Conservation (phyloP, 805 yeast genomes). For the Danielia reshetovae region DNA sequence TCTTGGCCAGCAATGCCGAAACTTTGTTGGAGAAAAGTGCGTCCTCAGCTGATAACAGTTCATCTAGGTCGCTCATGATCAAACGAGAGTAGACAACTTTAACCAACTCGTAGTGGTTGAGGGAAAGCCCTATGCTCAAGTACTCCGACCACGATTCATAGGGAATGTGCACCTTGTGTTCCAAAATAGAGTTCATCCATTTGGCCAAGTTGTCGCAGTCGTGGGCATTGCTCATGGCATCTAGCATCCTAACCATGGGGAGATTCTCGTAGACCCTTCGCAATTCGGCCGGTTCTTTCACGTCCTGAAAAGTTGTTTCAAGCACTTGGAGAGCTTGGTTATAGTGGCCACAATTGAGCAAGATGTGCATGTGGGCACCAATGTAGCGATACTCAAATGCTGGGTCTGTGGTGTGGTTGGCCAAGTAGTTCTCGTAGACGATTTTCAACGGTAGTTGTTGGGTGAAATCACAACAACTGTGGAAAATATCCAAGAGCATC, state of each 20-base stretch:
- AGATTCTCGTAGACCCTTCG: conserved; percentile 9
- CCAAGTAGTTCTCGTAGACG: conserved; percentile 19
- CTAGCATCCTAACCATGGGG: conserved; percentile 19
- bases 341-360: conserved; percentile 22
- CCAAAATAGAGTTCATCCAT: conserved; percentile 6
- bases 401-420: conserved; percentile 2
- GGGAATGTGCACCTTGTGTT: neutral
- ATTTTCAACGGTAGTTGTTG: conserved; percentile 18
- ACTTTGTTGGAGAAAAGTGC: conserved; percentile 15
- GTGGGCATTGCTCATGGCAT: conserved; percentile 12
- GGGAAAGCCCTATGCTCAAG: conserved; percentile 21
- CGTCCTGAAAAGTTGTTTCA: conserved; percentile 13
- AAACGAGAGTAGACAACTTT: conserved; percentile 24
- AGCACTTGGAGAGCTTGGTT: conserved; percentile 20
- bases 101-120: conserved; percentile 26
- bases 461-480: conserved; percentile 17
- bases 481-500: conserved; percentile 8
- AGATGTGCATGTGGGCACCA: conserved; percentile 19
- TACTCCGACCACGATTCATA: conserved; percentile 19
- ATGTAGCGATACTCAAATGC: conserved; percentile 17
- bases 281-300: no score
- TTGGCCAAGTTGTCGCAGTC: conserved; percentile 22
- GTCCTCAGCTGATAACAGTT: conserved; percentile 21
- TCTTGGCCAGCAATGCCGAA: conserved; percentile 2
- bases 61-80: conserved; percentile 27